Base-by-base conservation (phyloP, 2,329 filamentous ascomycete species). In the Fusarium sp. region DNA sequence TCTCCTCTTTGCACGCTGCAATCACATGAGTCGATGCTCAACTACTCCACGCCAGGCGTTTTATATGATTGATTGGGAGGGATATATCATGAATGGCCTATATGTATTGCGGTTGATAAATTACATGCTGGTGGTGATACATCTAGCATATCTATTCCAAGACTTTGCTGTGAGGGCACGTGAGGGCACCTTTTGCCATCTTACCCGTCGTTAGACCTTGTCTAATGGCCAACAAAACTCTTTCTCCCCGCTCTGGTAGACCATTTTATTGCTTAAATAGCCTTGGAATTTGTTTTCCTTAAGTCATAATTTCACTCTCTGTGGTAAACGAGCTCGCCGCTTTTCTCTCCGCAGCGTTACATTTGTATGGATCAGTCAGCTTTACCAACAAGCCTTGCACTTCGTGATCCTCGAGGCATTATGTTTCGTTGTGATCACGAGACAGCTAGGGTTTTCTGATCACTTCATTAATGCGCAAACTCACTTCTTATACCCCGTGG, bases 291-390 rank as follows among this genome's bases (percentile, higher is more conserved):
- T 28, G 15, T 9, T 26, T 20, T 44, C 20, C 33, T 33, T 10
- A 22, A 31, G 26, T 65, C 14, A 14, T 20, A 24, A 28, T n/a
- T 20, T 47, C 24, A 10, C 17, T 17, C 18, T 33, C 14, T 38
- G 56, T 48, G 33, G 33, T 47, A 42, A 61, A 57, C 36, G 24
- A 9, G 15, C 31, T 54, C 42, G 33, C 26, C 38, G 52, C 58
- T 47, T n/a, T 58, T 49, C 14, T n/a, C 17, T 31, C 42, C 26
- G 28, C 35, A 63, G 28, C n/a, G 58, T 61, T 41, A 31, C 58
- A 58, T 38, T 62, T 20, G 36, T 36, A 54, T 38, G 38, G 41
- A 42, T 51, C 63, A 61, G 38, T 51, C 67, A 61, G 49, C 56
- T 49, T 44, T 63, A 60, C 42, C 24, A 39, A 18, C 39, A 36